Base-by-base conservation (phyloP, 192 early-diverging fungal species). In the Coemansia sp. region DNA sequence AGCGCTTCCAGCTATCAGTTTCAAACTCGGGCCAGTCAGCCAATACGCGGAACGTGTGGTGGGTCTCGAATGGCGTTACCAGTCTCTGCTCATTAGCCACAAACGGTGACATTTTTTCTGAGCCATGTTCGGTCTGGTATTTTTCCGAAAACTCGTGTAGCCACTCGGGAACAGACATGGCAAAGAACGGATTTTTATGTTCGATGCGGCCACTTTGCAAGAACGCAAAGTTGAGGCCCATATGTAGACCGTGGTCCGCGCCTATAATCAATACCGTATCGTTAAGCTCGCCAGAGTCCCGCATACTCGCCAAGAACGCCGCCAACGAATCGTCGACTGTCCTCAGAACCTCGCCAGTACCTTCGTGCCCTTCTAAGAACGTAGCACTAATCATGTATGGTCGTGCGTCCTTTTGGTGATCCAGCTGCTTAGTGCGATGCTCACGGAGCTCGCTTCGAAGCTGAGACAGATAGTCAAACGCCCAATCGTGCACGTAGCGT, bases 181-280 rank as follows among this genome's bases (percentile, higher is more conserved):
- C 59, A 46, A 83, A 75, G 63, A 83, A 83, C 27, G 80, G 80
- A 27, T 83, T 83, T 38, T 83, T 63, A 46, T 83, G 80, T 70
- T 83, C 80, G 36, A 83, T 83, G 9, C 70, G 68, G 3, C 80
- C 80, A 20, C 70, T 83, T 15, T 83, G 72, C 15, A 67, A 47
- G 41, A 66, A 83, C 1, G 70, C 80, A 78, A 83, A 83, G 49
- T 83, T 83, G 5, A 83, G 16, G 10, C 80, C 80, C 80, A 83
- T 83, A 63, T 83, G 80, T 34, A 83, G 60, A 0, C 80, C 80
- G 40, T 83, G 80, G 71, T 83, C 80, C 0, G 75, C 62, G 0
- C 46, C 72, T 3, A 83, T 16, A 13, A 83, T 70, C 4, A 83
- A 41, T 36, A 75, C 76, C 0, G 80, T 83, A 63, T 83, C 65